Evolutionary conservation across 2,329 filamentous ascomycete species (phyloP).

Genomic region (Fulvia fulva): DNA sequence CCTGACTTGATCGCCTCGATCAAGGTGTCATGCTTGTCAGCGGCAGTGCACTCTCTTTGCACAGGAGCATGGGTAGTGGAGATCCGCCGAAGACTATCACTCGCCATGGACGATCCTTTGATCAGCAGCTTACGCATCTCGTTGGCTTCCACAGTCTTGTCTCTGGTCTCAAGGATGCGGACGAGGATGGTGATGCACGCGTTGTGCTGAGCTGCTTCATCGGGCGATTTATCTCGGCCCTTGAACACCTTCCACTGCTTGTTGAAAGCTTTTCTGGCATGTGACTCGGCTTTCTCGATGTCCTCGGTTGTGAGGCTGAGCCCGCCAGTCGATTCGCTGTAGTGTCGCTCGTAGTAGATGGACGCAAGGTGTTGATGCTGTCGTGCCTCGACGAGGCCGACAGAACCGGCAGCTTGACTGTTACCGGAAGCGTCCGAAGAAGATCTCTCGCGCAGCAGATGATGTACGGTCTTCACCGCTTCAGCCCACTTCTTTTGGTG

Average conservation of each 20-base stretch:
- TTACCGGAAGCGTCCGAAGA: background rate
- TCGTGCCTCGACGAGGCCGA: slow-evolving; percentile 11
- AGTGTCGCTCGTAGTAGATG: slow-evolving; percentile 21
- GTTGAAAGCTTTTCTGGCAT: slow-evolving; percentile 19
- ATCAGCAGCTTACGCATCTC: slow-evolving; percentile 10
- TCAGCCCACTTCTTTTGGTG: slow-evolving; percentile 22
- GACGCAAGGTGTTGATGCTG: slow-evolving; percentile 22
- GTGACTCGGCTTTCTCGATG: slow-evolving; percentile 19
- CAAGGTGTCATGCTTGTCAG: slow-evolving; percentile 16
- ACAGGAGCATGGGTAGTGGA: slow-evolving; percentile 9
- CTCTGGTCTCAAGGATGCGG: slow-evolving; percentile 17
- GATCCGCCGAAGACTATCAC: slow-evolving; percentile 11
- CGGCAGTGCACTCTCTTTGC: slow-evolving; percentile 7
- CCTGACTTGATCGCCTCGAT: slow-evolving; percentile 16
- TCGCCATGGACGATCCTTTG: slow-evolving; percentile 6
- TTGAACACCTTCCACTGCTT: slow-evolving; percentile 11
- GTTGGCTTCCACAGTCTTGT: slow-evolving; percentile 20
- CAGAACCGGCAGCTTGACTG: background rate
- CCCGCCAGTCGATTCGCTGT: slow-evolving; percentile 3
- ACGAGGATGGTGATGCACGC: slow-evolving; percentile 16
- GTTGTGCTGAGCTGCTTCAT: slow-evolving; percentile 11
- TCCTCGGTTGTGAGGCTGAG: slow-evolving; percentile 12
- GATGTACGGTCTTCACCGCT: slow-evolving; percentile 16
- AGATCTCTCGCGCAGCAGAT: slow-evolving; percentile 14
- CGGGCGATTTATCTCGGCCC: background rate